Base-by-base conservation (phyloP, 192 early-diverging fungal genomes). In the Linnemannia exigua region DNA sequence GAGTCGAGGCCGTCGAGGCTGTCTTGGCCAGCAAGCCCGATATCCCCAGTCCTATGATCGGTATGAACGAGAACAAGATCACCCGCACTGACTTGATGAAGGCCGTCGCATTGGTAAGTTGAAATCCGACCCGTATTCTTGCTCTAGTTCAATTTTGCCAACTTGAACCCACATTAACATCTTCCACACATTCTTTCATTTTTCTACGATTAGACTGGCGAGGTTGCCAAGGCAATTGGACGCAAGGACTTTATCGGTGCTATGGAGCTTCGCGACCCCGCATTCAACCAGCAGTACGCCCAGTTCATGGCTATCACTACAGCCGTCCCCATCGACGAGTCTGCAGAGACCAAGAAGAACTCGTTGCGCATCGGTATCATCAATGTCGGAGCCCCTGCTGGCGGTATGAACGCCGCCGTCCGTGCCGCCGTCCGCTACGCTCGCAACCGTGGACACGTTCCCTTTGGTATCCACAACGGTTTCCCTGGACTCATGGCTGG, bases 361-460 rank as follows among this genome's bases (percentile, higher is more conserved):
- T 86, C 91, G 12, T 85, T 99, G 46, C 93, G 97, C 54, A 94
- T 99, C 48, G 98, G 93, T 71, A 97, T 99, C 77, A 88, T 98
- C 50, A 97, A 98, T 78, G 92, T 95, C 22, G 98, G 98, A 67
- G 98, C 98, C 25, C 98, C 98, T 25, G 98, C 98, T 19, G 97
- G 97, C 66, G 98, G 98, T 48, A 98, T 98, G 97, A 99, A 98
- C 88, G 94, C 97, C 46, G 98, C 98, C 3, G 98, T 97, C 4
- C 93, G 97, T 38, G 93, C 94, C 19, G 95, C 94, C 1, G 97
- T 95, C 44, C 94, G 97, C 25, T 92, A 95, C 46, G 95, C 95
- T 48, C 89, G 96, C 52, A 96, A 96, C 89, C 94, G 95, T 72
- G 98, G 98, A 0, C 97, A 98, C 79, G 92, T 89, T 1, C 94